Evolutionary conservation across 2,329 filamentous ascomycete species (phyloP).

Genomic region (Periconia macrospinosa): DNA sequence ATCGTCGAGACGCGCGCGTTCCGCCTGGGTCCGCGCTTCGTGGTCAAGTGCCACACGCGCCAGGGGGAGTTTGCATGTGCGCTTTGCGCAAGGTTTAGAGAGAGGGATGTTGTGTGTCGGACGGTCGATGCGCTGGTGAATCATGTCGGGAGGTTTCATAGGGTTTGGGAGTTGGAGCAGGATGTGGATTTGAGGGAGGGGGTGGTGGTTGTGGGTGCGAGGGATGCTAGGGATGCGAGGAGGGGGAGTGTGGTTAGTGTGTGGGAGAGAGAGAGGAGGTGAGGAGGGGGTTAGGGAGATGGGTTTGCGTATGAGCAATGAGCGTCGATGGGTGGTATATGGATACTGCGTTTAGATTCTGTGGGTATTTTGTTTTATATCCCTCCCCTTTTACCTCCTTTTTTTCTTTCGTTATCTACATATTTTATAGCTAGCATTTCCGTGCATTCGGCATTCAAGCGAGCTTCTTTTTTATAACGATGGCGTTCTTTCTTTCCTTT

Average conservation of each 20-base stretch:
- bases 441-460: no score
- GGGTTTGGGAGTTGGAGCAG: slow-evolving; percentile 32
- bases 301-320: no score
- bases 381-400: no score
- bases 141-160: slow-evolving; percentile 39
- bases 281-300: no score
- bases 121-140: slow-evolving; percentile 39
- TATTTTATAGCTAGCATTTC: no score
- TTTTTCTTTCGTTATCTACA: no score
- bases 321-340: no score
- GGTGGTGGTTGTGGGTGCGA: slow-evolving; percentile 15
- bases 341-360: no score
- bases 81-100: slow-evolving; percentile 34
- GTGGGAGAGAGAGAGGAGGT: neutral
- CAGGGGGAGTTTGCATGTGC: slow-evolving; percentile 42
- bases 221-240: slow-evolving; percentile 2
- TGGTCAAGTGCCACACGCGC: slow-evolving; percentile 41
- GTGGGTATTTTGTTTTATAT: no score
- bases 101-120: slow-evolving; percentile 40
- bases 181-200: slow-evolving; percentile 38
- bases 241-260: neutral
- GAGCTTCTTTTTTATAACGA: no score
- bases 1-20: slow-evolving; percentile 41
- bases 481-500: no score
- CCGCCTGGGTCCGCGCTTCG: slow-evolving; percentile 40